Percentiles rank a stretch among this genome's conserved stretches.
These are phyloP conservation scores for Blastomyces gilchristii DNA, from an alignment of 2,329 filamentous ascomycete species.

Conservation along the genomic window DNA sequence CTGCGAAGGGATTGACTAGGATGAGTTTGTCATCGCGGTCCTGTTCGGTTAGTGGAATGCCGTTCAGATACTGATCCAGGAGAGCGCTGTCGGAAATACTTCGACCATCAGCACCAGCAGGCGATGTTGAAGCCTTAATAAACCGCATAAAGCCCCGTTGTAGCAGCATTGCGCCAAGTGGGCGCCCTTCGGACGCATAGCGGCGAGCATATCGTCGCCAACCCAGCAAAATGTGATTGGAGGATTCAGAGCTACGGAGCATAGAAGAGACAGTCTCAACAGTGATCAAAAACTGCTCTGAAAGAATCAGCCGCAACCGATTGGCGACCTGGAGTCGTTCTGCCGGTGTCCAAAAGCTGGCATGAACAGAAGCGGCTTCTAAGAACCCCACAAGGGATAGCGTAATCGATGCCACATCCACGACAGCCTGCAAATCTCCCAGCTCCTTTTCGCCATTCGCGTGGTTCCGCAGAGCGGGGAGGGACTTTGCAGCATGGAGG, in stretches of 20 bases:
- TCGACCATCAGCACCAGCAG: conserved; percentile 56
- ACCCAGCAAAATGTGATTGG: conserved; percentile 59
- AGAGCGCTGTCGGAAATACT: conserved; percentile 53
- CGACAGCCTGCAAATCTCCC: conserved; percentile 45
- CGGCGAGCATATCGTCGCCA: conserved; percentile 82
- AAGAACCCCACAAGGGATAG: conserved; percentile 86
- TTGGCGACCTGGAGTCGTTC: conserved; percentile 66
- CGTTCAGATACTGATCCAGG: conserved; percentile 61
- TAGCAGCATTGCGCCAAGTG: conserved; percentile 81
- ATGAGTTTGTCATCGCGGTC: conserved; percentile 20
- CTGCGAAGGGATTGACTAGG: conserved; percentile 51
- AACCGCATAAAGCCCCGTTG: conserved; percentile 83
- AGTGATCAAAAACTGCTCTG: conserved; percentile 72
- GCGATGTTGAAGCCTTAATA: conserved; percentile 65
- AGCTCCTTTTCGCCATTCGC: conserved; percentile 41
- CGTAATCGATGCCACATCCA: conserved; percentile 62
- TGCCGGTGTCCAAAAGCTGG: conserved; percentile 67
- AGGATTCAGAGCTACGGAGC: conserved; percentile 65
- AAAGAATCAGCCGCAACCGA: conserved; percentile 61
- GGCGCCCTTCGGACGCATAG: conserved; percentile 68
- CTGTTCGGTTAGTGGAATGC: conserved; percentile 39
- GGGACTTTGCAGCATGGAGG: conserved; percentile 47
- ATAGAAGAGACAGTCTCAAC: conserved; percentile 86
- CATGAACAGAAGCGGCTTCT: conserved; percentile 65
- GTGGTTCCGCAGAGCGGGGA: conserved; percentile 47